These are phyloP conservation scores for Lagenaria siceraria DNA, from an alignment of 306 rosid genomes.

Conservation along the genomic window DNA sequence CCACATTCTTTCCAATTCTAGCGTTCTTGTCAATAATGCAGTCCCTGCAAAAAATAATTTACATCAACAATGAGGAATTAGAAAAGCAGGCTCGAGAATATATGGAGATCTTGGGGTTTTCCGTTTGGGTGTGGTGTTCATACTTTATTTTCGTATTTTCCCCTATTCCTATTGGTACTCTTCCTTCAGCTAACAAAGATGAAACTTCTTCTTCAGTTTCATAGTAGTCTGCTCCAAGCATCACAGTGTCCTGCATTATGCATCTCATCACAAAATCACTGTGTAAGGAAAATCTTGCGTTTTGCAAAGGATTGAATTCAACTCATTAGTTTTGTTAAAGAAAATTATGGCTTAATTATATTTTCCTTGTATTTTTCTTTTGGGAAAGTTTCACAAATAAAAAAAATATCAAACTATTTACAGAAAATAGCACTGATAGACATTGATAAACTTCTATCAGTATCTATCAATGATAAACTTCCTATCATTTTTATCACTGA, in stretches of 20 bases:
- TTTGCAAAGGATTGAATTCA: neutral
- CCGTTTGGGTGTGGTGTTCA: neutral
- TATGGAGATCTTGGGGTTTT: neutral
- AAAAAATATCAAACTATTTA: too few relatives aligned
- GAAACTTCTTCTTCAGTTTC: slow-evolving; percentile 56
- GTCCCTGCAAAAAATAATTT: slow-evolving; percentile 33
- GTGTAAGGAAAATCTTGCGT: neutral
- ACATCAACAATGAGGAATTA: slow-evolving; percentile 11
- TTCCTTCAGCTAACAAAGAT: slow-evolving; percentile 64
- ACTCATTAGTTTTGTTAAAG: too few relatives aligned
- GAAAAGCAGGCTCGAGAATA: neutral
- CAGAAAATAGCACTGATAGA: too few relatives aligned
- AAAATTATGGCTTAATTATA: too few relatives aligned
- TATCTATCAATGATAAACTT: too few relatives aligned
- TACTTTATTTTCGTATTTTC: slow-evolving; percentile 79
- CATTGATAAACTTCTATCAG: too few relatives aligned
- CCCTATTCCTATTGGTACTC: slow-evolving; percentile 86
- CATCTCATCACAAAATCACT: neutral
- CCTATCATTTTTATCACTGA: too few relatives aligned
- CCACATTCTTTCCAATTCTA: slow-evolving; percentile 70
- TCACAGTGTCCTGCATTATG: slow-evolving; percentile 67
- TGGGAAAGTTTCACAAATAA: too few relatives aligned
- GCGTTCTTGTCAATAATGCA: slow-evolving; percentile 95
- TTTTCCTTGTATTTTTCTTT: too few relatives aligned
- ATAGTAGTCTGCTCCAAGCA: slow-evolving; percentile 93